Base-by-base conservation (phyloP, 306 rosid genomes). In the Styphnolobium japonicum region DNA sequence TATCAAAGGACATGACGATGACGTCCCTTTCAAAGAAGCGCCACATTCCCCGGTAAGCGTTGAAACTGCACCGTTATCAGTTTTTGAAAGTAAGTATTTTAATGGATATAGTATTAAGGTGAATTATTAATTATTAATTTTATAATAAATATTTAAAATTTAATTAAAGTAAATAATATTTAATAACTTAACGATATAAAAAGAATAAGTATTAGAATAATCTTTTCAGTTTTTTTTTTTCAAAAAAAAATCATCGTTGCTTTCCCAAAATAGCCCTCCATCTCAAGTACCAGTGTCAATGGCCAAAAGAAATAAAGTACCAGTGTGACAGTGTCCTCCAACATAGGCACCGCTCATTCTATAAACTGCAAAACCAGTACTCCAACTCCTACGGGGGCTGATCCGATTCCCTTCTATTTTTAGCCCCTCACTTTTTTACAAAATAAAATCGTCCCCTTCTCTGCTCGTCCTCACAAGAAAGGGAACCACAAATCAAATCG, bases 231-330 rank as follows among this genome's bases (percentile, higher is more conserved):
- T 21, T 23, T 37, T 19, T 3, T n/a, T 0, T 39, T 46, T 66
- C n/a, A 6, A 48, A 39, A 21, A 12, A 9, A 5, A 46, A 1
- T 3, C 29, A 31, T 1, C 8, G 5, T 4, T 27, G 40, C 55
- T 43, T 67, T 72, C 76, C 49, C 75, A 15, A 79, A 57, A 40
- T 67, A 46, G 31, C 72, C 73, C 75, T 52, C 14, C 2, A n/a
- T 43, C 49, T 10, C 63, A 9, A 9, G 63, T 56, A 2, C n/a
- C n/a, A n/a, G n/a, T n/a, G n/a, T n/a, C n/a, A n/a, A n/a, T n/a
- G n/a, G n/a, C n/a, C n/a, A n/a, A n/a, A n/a, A n/a, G n/a, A n/a
- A n/a, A n/a, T n/a, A n/a, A n/a, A n/a, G n/a, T n/a, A n/a, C n/a
- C n/a, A n/a, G n/a, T n/a, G n/a, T n/a, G n/a, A 2, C 8, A 4